Evolutionary conservation across 306 rosid species (phyloP), one percentile per base, ranked within the genome.

Genomic region (Mucuna pruriens): DNA sequence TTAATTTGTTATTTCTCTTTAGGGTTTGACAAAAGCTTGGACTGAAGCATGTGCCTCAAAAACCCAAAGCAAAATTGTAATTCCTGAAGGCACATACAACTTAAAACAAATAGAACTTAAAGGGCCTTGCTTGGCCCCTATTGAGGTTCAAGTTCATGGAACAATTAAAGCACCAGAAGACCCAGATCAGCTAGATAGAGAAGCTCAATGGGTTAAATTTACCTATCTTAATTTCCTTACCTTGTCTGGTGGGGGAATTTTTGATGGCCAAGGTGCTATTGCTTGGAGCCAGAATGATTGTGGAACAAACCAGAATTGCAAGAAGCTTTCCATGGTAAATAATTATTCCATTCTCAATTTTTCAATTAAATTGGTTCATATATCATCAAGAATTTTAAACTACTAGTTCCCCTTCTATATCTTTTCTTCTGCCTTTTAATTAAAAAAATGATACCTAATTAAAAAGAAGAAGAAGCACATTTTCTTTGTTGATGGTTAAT

Each of bases 201-300:
- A 80, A 8, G 52, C 57, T 11, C 34, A 39, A 3, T 89, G 90
- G 90, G 5, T 85, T 22, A 57, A 13, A 9, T 87, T 89, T n/a
- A 8, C 15, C 3, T 19, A 39, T 38, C 1, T 89, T 38, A 49
- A 78, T 33, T 12, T 5, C 39, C 67, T 89, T 57, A 85, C 82
- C 3, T 5, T 89, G 2, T 60, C 69, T 0, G 89, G 87, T 9
- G 20, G 45, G 6, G 92, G 92, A 78, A 52, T 63, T 65, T 84
- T 87, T 22, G 87, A 87, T 71, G 93, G 91, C 8, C 74, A 77
- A 49, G 92, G 86, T 52, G 25, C 44, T 39, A 4, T 25, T 1
- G 44, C 86, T 15, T 89, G 89, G 90, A 79, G 39, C 9, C 23
- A 26, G 44, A 78, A 83, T 22, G 29, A 67, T 23, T 85, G 88